Evolutionary conservation across 2,329 filamentous ascomycete genomes (phyloP).

Genomic region (Metarhizium humberi): DNA sequence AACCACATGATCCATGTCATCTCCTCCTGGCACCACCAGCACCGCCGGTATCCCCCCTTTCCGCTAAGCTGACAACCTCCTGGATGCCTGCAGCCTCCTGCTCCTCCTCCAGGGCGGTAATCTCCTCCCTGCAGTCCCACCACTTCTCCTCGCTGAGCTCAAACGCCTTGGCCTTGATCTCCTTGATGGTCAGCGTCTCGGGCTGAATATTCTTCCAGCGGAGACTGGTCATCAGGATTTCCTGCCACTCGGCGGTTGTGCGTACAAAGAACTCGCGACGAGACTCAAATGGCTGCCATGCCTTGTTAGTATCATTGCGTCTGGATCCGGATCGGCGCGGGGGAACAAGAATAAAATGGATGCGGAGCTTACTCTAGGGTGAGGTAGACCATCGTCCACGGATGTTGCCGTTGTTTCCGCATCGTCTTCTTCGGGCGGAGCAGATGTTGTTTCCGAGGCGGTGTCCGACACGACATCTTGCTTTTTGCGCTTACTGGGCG

Average conservation of each 20-base stretch:
- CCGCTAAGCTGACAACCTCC: constrained; percentile 81
- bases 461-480: constrained; percentile 34
- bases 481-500: constrained; percentile 48
- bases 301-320: constrained; percentile 8
- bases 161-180: constrained; percentile 86
- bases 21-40: constrained; percentile 23
- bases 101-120: constrained; percentile 84
- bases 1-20: constrained; percentile 5
- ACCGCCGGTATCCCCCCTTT: constrained; percentile 49
- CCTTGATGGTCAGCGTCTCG: constrained; percentile 70
- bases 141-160: constrained; percentile 90
- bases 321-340: background rate
- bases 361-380: constrained; percentile 42
- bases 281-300: constrained; percentile 74
- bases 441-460: constrained; percentile 23
- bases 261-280: constrained; percentile 87
- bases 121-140: constrained; percentile 97
- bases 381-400: constrained; percentile 66
- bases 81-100: constrained; percentile 92
- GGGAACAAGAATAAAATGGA: background rate
- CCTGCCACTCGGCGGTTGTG: constrained; percentile 85
- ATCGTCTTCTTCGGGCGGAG: constrained; percentile 33
- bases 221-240: constrained; percentile 67
- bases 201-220: constrained; percentile 57
- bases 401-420: constrained; percentile 39